Conservation (phyloP, 2,329 filamentous ascomycete genomes). For the Drechslerella dactyloides region DNA sequence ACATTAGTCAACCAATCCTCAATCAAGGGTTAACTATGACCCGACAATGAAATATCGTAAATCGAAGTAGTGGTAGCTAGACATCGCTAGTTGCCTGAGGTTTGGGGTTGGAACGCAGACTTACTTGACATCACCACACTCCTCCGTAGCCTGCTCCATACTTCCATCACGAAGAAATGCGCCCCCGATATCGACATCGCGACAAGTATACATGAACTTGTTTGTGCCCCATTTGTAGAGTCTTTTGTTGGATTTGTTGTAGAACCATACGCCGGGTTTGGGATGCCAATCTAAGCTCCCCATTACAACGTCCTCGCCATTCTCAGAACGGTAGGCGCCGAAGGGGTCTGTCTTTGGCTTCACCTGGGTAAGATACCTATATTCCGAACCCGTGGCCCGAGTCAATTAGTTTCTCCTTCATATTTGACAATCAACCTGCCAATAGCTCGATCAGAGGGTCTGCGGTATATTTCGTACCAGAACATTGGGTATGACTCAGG, state of each 20-base stretch:
- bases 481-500: slow-evolving; percentile 24
- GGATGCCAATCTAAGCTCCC: slow-evolving; percentile 11
- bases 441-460: not conserved
- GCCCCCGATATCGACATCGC: slow-evolving; percentile 10
- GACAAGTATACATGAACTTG: slow-evolving; percentile 43
- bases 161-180: slow-evolving; percentile 17
- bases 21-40: too few relatives aligned
- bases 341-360: slow-evolving; percentile 21
- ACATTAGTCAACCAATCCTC: too few relatives aligned
- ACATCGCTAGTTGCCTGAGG: too few relatives aligned
- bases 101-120: too few relatives aligned
- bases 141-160: slow-evolving; percentile 6
- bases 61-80: too few relatives aligned
- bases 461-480: slow-evolving; percentile 24
- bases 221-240: slow-evolving; percentile 31
- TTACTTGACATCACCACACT: slow-evolving; percentile 22
- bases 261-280: slow-evolving; percentile 35
- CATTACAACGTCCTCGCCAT: slow-evolving; percentile 20
- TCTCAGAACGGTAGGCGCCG: not conserved
- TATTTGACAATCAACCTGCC: not conserved
- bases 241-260: slow-evolving; percentile 2
- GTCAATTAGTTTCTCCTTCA: not conserved
- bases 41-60: too few relatives aligned
- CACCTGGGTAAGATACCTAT: slow-evolving; percentile 30
- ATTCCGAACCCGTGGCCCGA: not conserved